Evolutionary conservation across 1,139 yeast species (phyloP), one percentile per base, ranked within the genome.

Genomic region (Suhomyces wounanorum): DNA sequence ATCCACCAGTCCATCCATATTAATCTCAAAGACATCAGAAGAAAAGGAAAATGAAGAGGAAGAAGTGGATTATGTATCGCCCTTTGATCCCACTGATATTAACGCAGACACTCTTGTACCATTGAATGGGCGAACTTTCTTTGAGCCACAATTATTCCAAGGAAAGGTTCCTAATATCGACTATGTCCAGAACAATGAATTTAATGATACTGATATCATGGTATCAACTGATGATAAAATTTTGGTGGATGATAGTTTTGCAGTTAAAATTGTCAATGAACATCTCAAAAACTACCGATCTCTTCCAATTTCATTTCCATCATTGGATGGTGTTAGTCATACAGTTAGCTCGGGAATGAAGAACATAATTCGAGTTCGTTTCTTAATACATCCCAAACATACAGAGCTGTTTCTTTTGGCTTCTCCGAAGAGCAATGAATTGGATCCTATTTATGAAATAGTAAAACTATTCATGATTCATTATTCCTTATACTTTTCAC

Each of bases 381-480:
- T 71, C 49, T 61, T 77, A 11, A 62, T 77, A 23, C 74, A 75
- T 52, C 81, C 81, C 0, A 66, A 69, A 48, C 79, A 75, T 52
- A 61, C 60, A 40, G 81, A 77, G 55, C 69, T 69, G 61, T 77
- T 68, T 52, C 52, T 75, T 13, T 62, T 77, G 43, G 80, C 77
- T 1, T 70, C 64, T 10, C 82, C 84, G 3, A 80, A 79, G 54
- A 70, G 75, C 46, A 80, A 81, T 49, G 88, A 83, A 55, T 73
- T 86, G 52, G 85, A 88, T 60, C 94, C 96, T 3, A 72, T 87
- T 55, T 78, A 76, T 44, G 97, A 91, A 61, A 78, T 90, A 45
- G 88, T 87, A 21, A 81, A 71, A 55, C 56, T 76, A 8, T 70
- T 76, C 51, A 77, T 74, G 65, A 70, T 76, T 25, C 80, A 77